phyloP scores from a whole-genome alignment of 371 early-diverging fungal species.

The Rhizomucor pusillus region DNA sequence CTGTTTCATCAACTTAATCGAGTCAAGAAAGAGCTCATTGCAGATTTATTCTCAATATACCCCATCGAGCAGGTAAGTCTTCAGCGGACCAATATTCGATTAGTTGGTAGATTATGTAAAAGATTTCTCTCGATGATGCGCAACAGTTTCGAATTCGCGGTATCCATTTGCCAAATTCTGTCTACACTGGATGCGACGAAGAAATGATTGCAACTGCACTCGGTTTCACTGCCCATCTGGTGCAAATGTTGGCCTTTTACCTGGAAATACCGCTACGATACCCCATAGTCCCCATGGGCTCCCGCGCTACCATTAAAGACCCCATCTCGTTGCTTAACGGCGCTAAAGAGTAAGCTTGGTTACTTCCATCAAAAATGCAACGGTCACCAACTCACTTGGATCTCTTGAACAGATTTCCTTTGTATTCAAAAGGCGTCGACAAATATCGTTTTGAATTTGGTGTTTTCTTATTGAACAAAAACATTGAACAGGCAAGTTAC shows the following conservation, averaged over 20 bases:
- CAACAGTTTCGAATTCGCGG: constrained; percentile 63
- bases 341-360: constrained; percentile 49
- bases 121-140: constrained; percentile 49
- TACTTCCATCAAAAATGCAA: not conserved
- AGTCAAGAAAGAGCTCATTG: constrained; percentile 55
- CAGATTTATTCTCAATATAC: constrained; percentile 61
- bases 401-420: constrained; percentile 72
- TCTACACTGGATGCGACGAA: constrained; percentile 59
- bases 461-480: constrained; percentile 82
- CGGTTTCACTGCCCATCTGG: constrained; percentile 72
- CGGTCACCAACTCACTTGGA: not conserved
- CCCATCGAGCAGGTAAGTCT: constrained; percentile 60
- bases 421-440: constrained; percentile 72
- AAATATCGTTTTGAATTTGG: constrained; percentile 77
- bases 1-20: constrained; percentile 38
- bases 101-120: constrained; percentile 36
- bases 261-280: constrained; percentile 74
- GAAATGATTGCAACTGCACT: constrained; percentile 73
- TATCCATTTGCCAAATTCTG: constrained; percentile 64
- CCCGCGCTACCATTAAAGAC: constrained; percentile 70
- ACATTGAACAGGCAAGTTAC: constrained; percentile 75
- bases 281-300: constrained; percentile 75
- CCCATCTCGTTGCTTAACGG: constrained; percentile 58
- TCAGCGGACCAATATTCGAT: constrained; percentile 5
- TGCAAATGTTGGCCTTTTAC: constrained; percentile 71